Evolutionary conservation across 192 early-diverging fungal species (phyloP), one percentile per base, ranked within the genome.

Genomic region (Funneliformis geosporum): DNA sequence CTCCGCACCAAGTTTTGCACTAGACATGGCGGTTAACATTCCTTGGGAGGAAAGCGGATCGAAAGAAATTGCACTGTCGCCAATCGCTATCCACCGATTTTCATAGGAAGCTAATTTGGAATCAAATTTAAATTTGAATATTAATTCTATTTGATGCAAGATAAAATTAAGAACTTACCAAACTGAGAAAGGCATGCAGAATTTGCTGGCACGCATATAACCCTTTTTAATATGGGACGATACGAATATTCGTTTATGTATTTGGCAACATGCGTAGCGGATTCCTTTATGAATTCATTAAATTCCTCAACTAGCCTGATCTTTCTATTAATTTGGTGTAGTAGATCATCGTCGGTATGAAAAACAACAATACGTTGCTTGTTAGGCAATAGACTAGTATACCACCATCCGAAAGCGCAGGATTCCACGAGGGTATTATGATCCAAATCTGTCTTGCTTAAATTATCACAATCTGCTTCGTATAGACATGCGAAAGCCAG

Each of bases 41-140:
- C 75, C 75, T 65, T 77, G 75, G 18, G 75, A 77, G 46, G 75
- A 77, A 40, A 77, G 62, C 23, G 75, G 62, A 46, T 77, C 75
- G 66, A 77, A 77, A 44, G 75, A 77, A 28, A 47, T 18, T 0
- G 75, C 75, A 66, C 75, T 77, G 25, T 77, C 75, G 38, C 75
- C 75, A 65, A 77, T 25, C 44, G 61, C 75, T 25, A 77, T 66
- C 75, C 75, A 77, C 10, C 12, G 38, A 44, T 77, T 77, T 77
- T 77, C 42, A 28, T 44, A 44, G 11, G 75, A 77, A 2, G 75
- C 75, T 77, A 14, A 33, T 18, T 40, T 50, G 27, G 9, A 12
- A 40, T 40, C 9, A 62, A 14, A 8, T 12, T 62, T 62, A 62
- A 62, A 6, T 0, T n/a, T 75, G 33, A 39, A 61, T 27, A n/a